Evolutionary conservation across 2,329 filamentous ascomycete genomes (phyloP).

Genomic region (Arthroderma sp.): DNA sequence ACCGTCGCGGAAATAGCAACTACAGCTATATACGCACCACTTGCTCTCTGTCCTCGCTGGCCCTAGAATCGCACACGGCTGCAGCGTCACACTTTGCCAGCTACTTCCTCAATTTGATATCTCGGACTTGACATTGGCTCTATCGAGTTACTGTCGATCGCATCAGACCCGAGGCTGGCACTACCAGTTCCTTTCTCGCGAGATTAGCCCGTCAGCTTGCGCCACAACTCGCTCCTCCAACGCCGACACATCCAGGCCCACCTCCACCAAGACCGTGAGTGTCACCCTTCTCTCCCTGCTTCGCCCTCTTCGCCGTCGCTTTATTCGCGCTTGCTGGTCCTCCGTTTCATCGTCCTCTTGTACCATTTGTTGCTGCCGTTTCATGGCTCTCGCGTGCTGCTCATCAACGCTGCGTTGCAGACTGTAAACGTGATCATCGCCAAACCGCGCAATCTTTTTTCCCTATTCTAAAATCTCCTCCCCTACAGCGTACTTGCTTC

Average conservation of each 20-base stretch:
- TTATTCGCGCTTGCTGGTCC: not conserved
- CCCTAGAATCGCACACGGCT: not conserved
- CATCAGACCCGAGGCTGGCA: constrained; percentile 3
- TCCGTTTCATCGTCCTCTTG: constrained; percentile 2
- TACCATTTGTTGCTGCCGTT: not conserved
- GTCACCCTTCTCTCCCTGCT: constrained; percentile 3
- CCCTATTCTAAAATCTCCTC: not conserved
- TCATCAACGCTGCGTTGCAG: not conserved
- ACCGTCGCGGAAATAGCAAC: not conserved
- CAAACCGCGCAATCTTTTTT: not conserved
- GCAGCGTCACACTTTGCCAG: not conserved
- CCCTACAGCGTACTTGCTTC: not conserved
- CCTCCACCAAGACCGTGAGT: not conserved
- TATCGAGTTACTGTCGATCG: not conserved
- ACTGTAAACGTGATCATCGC: not conserved
- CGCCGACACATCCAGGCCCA: constrained; percentile 4
- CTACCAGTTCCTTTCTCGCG: constrained; percentile 1
- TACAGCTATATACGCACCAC: too few relatives aligned
- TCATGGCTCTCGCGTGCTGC: constrained; percentile 1
- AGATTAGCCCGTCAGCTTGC: constrained; percentile 7
- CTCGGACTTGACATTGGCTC: not conserved
- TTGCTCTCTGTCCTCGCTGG: too few relatives aligned
- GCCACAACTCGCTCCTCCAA: constrained; percentile 5
- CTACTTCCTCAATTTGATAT: not conserved
- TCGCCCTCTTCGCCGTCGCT: constrained; percentile 4